Base-by-base conservation (phyloP, 1,284 basidiomycete species). In the Cutaneotrichosporon daszewskae region DNA sequence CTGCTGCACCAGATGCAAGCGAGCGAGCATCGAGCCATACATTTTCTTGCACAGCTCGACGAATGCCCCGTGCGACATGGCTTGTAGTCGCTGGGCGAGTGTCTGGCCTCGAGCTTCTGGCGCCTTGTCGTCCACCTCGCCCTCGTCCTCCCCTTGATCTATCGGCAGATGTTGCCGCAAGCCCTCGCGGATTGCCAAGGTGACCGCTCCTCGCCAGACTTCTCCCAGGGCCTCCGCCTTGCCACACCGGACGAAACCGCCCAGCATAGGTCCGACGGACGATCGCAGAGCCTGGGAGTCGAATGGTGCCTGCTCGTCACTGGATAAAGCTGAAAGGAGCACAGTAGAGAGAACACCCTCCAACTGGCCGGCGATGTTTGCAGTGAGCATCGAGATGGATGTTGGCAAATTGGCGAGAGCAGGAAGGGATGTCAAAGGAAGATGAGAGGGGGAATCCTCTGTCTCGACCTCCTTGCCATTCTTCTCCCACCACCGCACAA, bases 121-220 rank as follows among this genome's bases (percentile, higher is more conserved):
- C n/a, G n/a, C n/a, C 27, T 56, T 52, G 14, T 42, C 57, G 45
- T 71, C 71, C n/a, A 60, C 54, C 20, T 77, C 75, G 11, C 75
- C 77, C 4, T 77, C 79, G 14, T 75, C 62, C 31, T 82, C 79
- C 13, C 38, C 44, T 29, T 49, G 53, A 14, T 40, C 40, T 1
- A 55, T 45, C 2, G 62, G 61, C 13, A 66, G 45, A 46, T 65
- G 60, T 62, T 68, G 47, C 50, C 69, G 32, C 26, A 48, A 20
- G 4, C 81, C 75, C 13, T 77, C 76, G 47, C 78, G 74, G 18
- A 92, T 75, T 45, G 85, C 81, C 10, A 71, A 72, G 45, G 89
- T 73, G 10, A 84, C 84, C 1, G 80, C 79, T 34, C 87, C 83
- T 53, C 85, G 75, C 85, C 90, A 97, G 12, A 82, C 79, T 2